phyloP scores from a whole-genome alignment of 75 land plant species.

The Larix kaempferi region DNA sequence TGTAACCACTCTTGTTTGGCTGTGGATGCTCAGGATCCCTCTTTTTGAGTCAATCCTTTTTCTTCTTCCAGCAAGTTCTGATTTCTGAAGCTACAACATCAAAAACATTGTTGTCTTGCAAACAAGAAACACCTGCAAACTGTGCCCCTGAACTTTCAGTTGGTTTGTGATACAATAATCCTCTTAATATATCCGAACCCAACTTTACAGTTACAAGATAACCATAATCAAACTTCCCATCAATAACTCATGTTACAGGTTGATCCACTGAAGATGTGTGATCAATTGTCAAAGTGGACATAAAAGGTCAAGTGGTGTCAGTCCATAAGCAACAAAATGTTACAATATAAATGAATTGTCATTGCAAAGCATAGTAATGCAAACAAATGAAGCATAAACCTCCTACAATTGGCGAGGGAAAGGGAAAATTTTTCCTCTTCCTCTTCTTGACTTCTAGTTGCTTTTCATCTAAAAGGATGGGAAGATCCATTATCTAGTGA shows the following conservation, averaged over 20 bases:
- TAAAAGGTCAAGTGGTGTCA: background rate
- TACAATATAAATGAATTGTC: background rate
- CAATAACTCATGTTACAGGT: slow-evolving; percentile 62
- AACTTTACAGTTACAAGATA: slow-evolving; percentile 73
- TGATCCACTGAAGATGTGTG: slow-evolving; percentile 28
- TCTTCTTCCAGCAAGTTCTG: slow-evolving; percentile 16
- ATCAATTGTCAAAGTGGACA: slow-evolving; percentile 17
- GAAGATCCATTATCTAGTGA: slow-evolving; percentile 11
- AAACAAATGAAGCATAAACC: slow-evolving; percentile 7
- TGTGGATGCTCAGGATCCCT: slow-evolving; percentile 82
- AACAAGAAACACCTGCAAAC: slow-evolving; percentile 17
- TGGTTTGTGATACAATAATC: slow-evolving; percentile 69
- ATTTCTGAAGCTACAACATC: slow-evolving; percentile 18
- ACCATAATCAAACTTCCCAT: slow-evolving; percentile 83
- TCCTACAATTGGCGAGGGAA: slow-evolving; percentile 1
- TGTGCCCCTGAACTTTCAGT: slow-evolving; percentile 23
- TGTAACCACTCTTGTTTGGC: slow-evolving; percentile 85
- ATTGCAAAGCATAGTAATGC: background rate
- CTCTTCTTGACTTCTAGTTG: slow-evolving; percentile 12
- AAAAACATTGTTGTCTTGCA: slow-evolving; percentile 3
- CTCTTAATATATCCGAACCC: slow-evolving; percentile 48
- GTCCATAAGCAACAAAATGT: background rate
- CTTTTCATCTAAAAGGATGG: slow-evolving; percentile 3
- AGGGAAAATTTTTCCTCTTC: slow-evolving; percentile 11
- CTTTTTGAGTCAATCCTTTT: slow-evolving; percentile 34